Evolutionary conservation across 2,329 filamentous ascomycete species (phyloP), one percentile per base, ranked within the genome.

Genomic region (Fusarium falciforme): DNA sequence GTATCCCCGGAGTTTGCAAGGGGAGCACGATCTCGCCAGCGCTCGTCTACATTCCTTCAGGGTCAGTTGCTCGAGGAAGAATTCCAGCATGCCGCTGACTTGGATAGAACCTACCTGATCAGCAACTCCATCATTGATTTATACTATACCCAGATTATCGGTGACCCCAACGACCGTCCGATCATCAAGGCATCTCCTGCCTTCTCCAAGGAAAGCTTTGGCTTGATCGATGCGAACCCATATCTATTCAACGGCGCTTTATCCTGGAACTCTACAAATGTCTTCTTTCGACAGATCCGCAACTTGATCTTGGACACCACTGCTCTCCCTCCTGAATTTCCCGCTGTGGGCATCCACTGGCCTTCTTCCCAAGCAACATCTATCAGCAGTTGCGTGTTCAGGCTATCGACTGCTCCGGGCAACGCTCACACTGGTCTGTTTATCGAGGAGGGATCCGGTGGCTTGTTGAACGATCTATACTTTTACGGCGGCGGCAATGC

Each of bases 121-220:
- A 92, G 89, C 60, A 87, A 85, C 72, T 92, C 93, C 7, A 90
- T 96, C 68, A 83, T 93, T 47, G 90, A 93, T 79, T 91, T 92
- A 82, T 96, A 95, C 84, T 94, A 94, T 80, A 95, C 93, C 2
- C 92, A 94, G 81, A 87, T 96, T 70, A 87, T 95, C 33, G 93
- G 93, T 44, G 92, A 95, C 81, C 89, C 92, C 11, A 86, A 85
- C 22, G 81, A 87, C 71, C 85, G 88, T 66, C 85, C 93, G 7
- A 85, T 87, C 4, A 85, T 92, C 63, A 88, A 88, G 75, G 89
- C 89, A 3, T 82, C 85, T 1, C 69, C 85, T 0, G 82, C 79
- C 40, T 92, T 92, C 74, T 75, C 77, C 10, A 75, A 77, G 11
- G 66, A 76, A 17, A 84, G 79, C 33, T 82, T 86, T 20, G 85